Conservation (phyloP, 768 basidiomycete genomes). For the Rhodotorula kratochvilovae region DNA sequence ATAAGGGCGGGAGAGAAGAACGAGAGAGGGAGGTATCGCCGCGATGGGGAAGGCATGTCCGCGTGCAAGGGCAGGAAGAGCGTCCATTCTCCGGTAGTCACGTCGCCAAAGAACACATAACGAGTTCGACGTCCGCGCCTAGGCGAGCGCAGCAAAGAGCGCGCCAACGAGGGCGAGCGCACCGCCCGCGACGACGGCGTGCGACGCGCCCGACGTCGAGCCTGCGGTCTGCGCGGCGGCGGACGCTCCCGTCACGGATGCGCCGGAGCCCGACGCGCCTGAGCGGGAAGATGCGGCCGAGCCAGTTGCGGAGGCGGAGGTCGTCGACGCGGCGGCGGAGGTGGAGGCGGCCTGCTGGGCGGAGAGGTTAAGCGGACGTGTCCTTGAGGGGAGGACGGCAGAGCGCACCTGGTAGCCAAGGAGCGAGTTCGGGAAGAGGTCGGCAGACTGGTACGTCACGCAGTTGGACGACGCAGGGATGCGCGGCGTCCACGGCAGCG, state of each 20-base stretch:
- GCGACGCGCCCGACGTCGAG: neutral
- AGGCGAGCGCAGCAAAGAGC: neutral
- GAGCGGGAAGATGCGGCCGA: neutral
- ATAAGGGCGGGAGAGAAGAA: too few species aligned
- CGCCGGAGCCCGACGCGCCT: neutral
- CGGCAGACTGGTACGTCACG: constrained; percentile 9
- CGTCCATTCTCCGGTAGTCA: neutral
- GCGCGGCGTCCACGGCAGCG: constrained; percentile 24
- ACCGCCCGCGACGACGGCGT: neutral
- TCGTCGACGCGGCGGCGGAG: neutral
- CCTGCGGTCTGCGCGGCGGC: neutral
- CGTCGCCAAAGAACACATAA: too few species aligned
- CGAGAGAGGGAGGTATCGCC: too few species aligned
- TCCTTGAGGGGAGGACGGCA: too few species aligned
- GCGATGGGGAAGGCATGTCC: too few species aligned
- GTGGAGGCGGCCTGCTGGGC: neutral
- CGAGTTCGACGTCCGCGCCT: too few species aligned
- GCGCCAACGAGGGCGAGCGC: neutral
- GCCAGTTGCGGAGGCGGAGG: neutral
- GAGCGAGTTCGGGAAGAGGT: constrained; percentile 8
- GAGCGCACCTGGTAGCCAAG: constrained; percentile 13
- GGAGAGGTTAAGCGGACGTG: neutral
- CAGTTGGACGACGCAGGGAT: constrained; percentile 25
- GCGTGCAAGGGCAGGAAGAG: neutral
- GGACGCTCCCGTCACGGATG: neutral